phyloP scores from a whole-genome alignment of 192 early-diverging fungal species.

The Phycomyces nitens region DNA sequence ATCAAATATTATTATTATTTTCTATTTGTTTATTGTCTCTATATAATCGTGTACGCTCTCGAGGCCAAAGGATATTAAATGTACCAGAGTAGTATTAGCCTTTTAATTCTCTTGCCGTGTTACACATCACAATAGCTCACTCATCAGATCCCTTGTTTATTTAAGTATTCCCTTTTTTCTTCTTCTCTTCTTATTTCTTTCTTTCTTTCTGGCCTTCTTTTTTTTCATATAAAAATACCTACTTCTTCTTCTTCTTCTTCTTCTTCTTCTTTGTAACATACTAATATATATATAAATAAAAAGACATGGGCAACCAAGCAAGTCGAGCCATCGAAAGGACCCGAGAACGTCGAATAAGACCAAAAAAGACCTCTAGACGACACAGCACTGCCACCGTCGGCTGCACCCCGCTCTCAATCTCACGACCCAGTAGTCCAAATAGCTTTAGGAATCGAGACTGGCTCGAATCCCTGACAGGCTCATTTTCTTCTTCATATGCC shows the following conservation, averaged over 20 bases:
- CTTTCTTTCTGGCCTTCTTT: background rate
- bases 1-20: too few relatives aligned
- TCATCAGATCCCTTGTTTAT: too few relatives aligned
- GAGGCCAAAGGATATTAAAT: too few relatives aligned
- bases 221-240: slow-evolving; percentile 6
- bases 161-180: background rate
- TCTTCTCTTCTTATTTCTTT: background rate
- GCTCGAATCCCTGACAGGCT: slow-evolving; percentile 15
- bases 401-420: background rate
- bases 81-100: too few relatives aligned
- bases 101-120: too few relatives aligned
- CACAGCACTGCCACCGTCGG: slow-evolving; percentile 10
- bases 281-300: background rate
- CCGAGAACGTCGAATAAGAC: slow-evolving; percentile 20
- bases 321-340: slow-evolving; percentile 23
- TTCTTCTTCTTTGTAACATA: slow-evolving; percentile 2
- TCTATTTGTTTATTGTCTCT: too few relatives aligned
- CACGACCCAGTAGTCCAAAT: background rate
- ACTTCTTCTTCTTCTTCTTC: background rate
- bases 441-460: slow-evolving; percentile 1
- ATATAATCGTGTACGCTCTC: too few relatives aligned
- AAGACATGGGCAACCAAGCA: slow-evolving; percentile 31
- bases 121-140: too few relatives aligned
- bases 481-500: background rate
- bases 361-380: slow-evolving; percentile 6